Base-by-base conservation (phyloP, 2,329 filamentous ascomycete species). In the Microcyclosporella mali region DNA sequence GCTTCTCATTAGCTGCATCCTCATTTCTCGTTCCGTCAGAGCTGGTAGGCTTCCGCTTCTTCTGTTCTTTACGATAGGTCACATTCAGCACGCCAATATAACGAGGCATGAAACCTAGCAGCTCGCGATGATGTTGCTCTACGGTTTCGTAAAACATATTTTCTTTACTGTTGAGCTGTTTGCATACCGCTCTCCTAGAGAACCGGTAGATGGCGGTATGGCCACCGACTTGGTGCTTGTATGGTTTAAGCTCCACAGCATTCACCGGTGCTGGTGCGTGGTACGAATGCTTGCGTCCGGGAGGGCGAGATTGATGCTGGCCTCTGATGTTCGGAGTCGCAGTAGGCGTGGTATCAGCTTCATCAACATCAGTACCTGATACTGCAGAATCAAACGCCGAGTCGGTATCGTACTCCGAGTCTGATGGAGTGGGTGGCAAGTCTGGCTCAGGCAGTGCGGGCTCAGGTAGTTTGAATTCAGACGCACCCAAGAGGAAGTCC, bases 61-160 rank as follows among this genome's bases (percentile, higher is more conserved):
- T 67, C 40, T 71, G 81, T 42, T 88, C 86, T 62, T 94, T 95
- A 38, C 88, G 87, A 62, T 94, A 95, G 0, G 88, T 95, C 15
- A 95, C 90, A 64, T 95, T 97, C 38, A 98, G 70, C 32, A 98
- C 92, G 50, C 92, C 92, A 57, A 98, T 97, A 58, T 98, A 97
- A 61, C 89, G 88, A 52, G 92, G 92, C 51, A 98, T 74, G 62
- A 97, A 98, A 32, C 85, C 81, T 46, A 98, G 71, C 58, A 98
- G 75, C 61, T 95, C 85, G 51, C 88, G 86, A 66, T 98, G 90
- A 54, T 87, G 81, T 58, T 80, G 81, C 70, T 98, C 92, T 57
- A 97, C 87, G 41, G 84, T 92, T 67, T 98, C 92, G 66, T 98
- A 98, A 63, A 98, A 98, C 67, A 95, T 88, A 66, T 98, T 98